phyloP scores from a whole-genome alignment of 2,329 filamentous ascomycete genomes.

The Xylariaceae sp. region DNA sequence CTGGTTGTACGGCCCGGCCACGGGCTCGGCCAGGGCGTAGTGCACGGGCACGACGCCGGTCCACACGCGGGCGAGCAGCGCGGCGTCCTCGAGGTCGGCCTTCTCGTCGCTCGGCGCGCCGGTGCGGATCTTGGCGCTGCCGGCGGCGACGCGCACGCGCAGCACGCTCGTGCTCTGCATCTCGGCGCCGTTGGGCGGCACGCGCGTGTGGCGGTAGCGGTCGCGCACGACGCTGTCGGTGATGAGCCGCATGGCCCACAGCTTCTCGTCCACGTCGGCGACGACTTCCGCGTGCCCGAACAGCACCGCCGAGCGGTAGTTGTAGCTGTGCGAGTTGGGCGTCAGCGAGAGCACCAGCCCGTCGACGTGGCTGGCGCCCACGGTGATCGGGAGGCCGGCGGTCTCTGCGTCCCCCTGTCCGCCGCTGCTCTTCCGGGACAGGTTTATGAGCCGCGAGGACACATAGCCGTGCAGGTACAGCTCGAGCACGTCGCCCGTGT shows the following conservation, averaged over 20 bases:
- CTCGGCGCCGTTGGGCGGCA: constrained; percentile 75
- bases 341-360: constrained; percentile 81
- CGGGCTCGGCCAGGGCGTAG: constrained; percentile 67
- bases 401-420: constrained; percentile 31
- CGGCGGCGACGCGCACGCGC: constrained; percentile 69
- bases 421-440: constrained; percentile 49
- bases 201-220: constrained; percentile 68
- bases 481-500: constrained; percentile 69
- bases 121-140: constrained; percentile 75
- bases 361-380: constrained; percentile 77
- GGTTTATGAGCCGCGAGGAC: constrained; percentile 75
- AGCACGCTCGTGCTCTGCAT: constrained; percentile 77
- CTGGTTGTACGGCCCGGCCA: constrained; percentile 64
- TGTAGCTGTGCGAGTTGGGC: constrained; percentile 82
- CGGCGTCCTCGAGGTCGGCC: constrained; percentile 53
- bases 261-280: constrained; percentile 69
- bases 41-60: constrained; percentile 68
- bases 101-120: constrained; percentile 66
- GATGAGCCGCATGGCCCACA: constrained; percentile 79
- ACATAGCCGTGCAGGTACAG: constrained; percentile 88
- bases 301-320: constrained; percentile 81
- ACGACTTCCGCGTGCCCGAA: constrained; percentile 77
- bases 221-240: constrained; percentile 74
- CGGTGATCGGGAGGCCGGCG: constrained; percentile 70
- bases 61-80: constrained; percentile 54